phyloP scores from a whole-genome alignment of 208 protist species.

The Crithidia acanthocephali region DNA sequence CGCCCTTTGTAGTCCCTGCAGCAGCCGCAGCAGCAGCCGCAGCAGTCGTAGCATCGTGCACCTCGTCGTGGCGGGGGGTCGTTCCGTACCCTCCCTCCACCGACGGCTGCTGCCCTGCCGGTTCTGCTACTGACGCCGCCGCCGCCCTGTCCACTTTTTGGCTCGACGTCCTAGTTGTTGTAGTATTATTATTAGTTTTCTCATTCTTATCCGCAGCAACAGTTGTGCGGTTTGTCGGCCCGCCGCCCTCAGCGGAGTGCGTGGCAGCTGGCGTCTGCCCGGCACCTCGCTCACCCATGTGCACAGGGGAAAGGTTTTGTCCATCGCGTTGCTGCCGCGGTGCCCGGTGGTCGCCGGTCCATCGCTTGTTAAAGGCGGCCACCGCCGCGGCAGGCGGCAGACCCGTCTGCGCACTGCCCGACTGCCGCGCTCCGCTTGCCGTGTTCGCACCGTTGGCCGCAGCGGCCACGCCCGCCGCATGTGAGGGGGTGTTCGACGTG shows the following conservation, averaged over 20 bases:
- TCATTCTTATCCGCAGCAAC: no score
- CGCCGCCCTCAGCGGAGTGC: no score
- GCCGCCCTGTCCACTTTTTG: no score
- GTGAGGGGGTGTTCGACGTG: neutral
- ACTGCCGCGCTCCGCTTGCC: no score
- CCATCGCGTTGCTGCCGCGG: neutral
- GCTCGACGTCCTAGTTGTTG: no score
- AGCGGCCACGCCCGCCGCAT: neutral
- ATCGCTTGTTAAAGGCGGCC: slow-evolving; percentile 4
- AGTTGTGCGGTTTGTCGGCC: no score
- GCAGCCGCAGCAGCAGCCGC: no score
- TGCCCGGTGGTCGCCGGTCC: neutral
- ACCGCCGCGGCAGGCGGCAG: neutral
- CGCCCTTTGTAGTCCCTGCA: no score
- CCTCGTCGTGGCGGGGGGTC: neutral
- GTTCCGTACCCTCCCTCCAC: slow-evolving; percentile 2
- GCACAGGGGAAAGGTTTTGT: slow-evolving; percentile 2
- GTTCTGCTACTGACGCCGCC: neutral
- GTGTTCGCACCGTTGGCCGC: neutral
- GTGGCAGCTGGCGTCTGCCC: neutral
- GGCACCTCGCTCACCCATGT: neutral
- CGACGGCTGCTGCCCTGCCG: neutral
- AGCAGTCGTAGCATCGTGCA: neutral
- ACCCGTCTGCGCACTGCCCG: neutral
- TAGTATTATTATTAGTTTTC: no score